Evolutionary conservation across 495 filamentous ascomycete genomes (phyloP).

Genomic region (Tuber indicum): DNA sequence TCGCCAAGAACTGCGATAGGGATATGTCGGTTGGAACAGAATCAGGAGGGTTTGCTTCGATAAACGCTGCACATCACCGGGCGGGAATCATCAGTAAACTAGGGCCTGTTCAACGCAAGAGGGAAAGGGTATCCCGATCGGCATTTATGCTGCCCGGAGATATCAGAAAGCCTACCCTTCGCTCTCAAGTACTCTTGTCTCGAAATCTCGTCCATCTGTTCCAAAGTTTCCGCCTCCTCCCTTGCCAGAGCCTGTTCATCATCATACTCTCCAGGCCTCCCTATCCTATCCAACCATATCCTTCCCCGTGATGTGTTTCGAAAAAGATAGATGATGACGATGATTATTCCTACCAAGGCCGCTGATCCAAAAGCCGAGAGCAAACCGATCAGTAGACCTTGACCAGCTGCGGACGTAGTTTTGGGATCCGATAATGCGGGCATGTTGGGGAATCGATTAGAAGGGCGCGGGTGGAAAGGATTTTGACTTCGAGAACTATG

Average conservation of each 20-base stretch:
- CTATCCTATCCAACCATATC: conserved; percentile 89
- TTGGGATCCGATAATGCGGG: conserved; percentile 6
- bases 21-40: conserved; percentile 95
- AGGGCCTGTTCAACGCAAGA: not conserved
- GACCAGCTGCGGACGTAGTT: conserved; percentile 31
- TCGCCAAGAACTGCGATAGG: conserved; percentile 91
- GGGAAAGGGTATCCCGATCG: not conserved
- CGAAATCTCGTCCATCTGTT: conserved; percentile 90
- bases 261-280: conserved; percentile 90
- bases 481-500: not conserved
- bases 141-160: not conserved
- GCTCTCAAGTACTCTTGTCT: conserved; percentile 85
- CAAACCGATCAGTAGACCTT: conserved; percentile 90
- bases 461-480: not conserved
- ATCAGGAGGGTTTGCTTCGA: conserved; percentile 90
- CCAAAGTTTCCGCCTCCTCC: conserved; percentile 91
- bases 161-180: conserved; percentile 61
- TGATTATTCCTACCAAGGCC: conserved; percentile 68
- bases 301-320: conserved; percentile 79
- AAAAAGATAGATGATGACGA: conserved; percentile 88
- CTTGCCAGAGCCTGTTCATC: conserved; percentile 88
- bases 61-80: conserved; percentile 59
- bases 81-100: conserved; percentile 4
- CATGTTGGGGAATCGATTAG: not conserved
- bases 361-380: conserved; percentile 95